phyloP scores from a whole-genome alignment of 768 basidiomycete species.

The Rhodocollybia butyracea region DNA sequence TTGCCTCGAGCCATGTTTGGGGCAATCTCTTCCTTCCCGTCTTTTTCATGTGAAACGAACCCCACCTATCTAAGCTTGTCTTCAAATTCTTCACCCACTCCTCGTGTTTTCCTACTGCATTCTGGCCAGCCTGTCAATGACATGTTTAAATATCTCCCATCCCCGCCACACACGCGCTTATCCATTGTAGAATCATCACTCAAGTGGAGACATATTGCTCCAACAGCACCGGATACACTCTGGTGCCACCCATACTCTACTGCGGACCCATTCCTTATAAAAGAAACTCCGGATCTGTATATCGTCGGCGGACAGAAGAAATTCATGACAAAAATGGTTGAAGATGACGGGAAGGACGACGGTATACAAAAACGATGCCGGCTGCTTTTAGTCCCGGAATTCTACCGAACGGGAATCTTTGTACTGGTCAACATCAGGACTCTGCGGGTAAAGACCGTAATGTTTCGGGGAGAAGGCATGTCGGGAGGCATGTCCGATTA shows the following conservation, averaged over 20 bases:
- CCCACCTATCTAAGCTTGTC: constrained; percentile 79
- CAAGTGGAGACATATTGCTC: constrained; percentile 95
- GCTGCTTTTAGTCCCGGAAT: constrained; percentile 78
- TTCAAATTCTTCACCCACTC: constrained; percentile 18
- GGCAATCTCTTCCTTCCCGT: constrained; percentile 49
- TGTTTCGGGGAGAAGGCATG: constrained; percentile 52
- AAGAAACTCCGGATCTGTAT: constrained; percentile 86
- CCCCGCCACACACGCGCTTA: constrained; percentile 67
- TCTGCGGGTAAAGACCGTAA: constrained; percentile 62
- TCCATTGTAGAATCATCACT: constrained; percentile 77
- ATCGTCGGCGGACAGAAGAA: constrained; percentile 87
- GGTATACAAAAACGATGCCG: constrained; percentile 46
- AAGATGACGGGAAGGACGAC: constrained; percentile 33
- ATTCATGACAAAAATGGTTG: constrained; percentile 73
- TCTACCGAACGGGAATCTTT: constrained; percentile 72
- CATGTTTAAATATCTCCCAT: constrained; percentile 87
- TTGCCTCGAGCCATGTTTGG: constrained; percentile 92
- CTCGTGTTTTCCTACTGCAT: constrained; percentile 71
- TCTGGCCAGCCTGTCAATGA: constrained; percentile 95
- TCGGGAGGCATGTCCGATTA: constrained; percentile 15
- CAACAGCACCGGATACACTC: constrained; percentile 96
- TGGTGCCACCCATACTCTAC: constrained; percentile 96
- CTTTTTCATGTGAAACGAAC: constrained; percentile 82
- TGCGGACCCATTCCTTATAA: constrained; percentile 85
- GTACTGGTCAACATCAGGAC: constrained; percentile 79